Percentiles rank a stretch among this genome's conserved stretches.
Conservation (phyloP, 805 yeast genomes). For the Candida ipomoeae region DNA sequence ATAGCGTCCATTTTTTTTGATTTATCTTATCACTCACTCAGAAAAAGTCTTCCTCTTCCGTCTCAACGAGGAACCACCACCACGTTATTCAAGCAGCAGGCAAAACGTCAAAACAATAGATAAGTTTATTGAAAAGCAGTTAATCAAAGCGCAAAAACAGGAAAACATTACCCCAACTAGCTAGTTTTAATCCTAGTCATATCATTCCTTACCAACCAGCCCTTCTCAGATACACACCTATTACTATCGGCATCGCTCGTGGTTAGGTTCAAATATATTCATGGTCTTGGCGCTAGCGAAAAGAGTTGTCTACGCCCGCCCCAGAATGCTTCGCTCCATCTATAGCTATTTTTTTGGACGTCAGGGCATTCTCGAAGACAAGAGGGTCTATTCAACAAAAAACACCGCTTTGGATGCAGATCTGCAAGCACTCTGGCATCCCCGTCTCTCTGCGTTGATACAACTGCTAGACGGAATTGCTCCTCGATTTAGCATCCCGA, state of each 20-base stretch:
- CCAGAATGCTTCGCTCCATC: conserved; percentile 18
- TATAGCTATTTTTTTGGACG: conserved; percentile 18
- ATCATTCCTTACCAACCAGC: neutral
- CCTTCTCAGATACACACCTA: neutral
- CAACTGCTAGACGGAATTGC: conserved; percentile 59
- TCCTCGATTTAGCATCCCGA: conserved; percentile 60
- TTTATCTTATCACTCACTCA: conserved; percentile 3
- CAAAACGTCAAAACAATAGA: neutral
- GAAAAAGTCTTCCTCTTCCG: conserved; percentile 1
- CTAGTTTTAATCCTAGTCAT: neutral
- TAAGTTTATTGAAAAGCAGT: no score
- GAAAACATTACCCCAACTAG: no score
- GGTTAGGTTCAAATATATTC: neutral
- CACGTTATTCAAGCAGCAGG: neutral
- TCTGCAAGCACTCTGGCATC: conserved; percentile 33
- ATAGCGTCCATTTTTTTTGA: neutral
- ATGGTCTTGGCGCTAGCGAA: conserved; percentile 2
- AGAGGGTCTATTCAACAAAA: conserved; percentile 23
- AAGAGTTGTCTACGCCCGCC: conserved; percentile 10
- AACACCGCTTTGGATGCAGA: conserved; percentile 21
- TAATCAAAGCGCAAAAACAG: no score
- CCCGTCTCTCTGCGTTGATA: conserved; percentile 39
- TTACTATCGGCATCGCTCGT: neutral
- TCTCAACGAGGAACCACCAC: neutral
- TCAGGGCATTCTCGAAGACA: conserved; percentile 8